A percentile compares a stretch with the other conserved stretches of the same genome.
phyloP scores from a whole-genome alignment of 2,329 filamentous ascomycete genomes.

The Xenoacremonium recifei region DNA sequence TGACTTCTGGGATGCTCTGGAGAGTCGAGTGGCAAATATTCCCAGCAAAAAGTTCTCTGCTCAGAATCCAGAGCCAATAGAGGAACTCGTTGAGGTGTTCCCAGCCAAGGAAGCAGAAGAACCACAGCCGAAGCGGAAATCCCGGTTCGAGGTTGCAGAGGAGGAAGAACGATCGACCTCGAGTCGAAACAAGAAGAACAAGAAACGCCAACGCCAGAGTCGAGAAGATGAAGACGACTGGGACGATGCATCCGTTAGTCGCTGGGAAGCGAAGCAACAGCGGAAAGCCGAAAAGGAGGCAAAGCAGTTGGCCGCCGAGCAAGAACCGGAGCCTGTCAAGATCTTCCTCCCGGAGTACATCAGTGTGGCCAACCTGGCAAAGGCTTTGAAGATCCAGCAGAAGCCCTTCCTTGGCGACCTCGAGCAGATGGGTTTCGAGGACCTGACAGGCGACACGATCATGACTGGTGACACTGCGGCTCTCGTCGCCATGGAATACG shows the following conservation, averaged over 20 bases:
- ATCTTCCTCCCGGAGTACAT: slow-evolving; percentile 90
- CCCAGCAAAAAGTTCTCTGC: slow-evolving; percentile 9
- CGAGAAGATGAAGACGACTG: slow-evolving; percentile 33
- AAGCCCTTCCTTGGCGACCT: slow-evolving; percentile 73
- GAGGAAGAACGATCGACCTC: slow-evolving; percentile 11
- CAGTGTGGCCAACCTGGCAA: slow-evolving; percentile 78
- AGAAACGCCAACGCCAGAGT: slow-evolving; percentile 17
- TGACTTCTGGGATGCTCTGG: slow-evolving; percentile 24
- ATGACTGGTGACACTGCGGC: slow-evolving; percentile 89
- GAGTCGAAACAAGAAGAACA: slow-evolving; percentile 22
- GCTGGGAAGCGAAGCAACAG: slow-evolving; percentile 38
- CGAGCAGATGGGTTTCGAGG: slow-evolving; percentile 85
- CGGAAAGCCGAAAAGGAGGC: slow-evolving; percentile 43
- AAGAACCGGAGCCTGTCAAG: slow-evolving; percentile 46
- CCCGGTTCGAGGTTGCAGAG: slow-evolving; percentile 30
- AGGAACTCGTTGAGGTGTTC: too few species aligned
- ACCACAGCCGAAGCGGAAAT: slow-evolving; percentile 23
- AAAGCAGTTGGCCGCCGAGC: slow-evolving; percentile 36
- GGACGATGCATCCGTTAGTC: slow-evolving; percentile 36
- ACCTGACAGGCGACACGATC: slow-evolving; percentile 77
- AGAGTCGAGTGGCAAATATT: slow-evolving; percentile 19
- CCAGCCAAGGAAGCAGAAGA: too few species aligned
- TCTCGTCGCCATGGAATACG: slow-evolving; percentile 88
- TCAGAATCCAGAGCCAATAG: slow-evolving; percentile 4
- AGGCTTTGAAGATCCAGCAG: slow-evolving; percentile 68